Base-by-base conservation (phyloP, 495 filamentous ascomycete species). In the Umbilicaria muhlenbergii region DNA sequence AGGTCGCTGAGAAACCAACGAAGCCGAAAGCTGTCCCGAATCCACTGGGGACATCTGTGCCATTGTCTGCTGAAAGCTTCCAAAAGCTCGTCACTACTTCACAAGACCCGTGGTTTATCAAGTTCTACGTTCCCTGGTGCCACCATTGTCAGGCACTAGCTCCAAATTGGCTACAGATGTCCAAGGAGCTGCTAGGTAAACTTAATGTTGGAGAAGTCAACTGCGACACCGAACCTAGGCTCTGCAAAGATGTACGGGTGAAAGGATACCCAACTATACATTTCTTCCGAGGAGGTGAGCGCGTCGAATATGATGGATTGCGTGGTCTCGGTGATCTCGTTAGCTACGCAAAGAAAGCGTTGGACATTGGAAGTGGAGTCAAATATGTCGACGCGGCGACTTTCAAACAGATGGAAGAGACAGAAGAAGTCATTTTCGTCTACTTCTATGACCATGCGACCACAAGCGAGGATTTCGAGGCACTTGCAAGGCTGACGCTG, bases 41-140 rank as follows among this genome's bases (percentile, higher is more conserved):
- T 50, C 74, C 74, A 8, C 60, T 75, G 36, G 91, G 91, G 14
- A 64, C 67, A 6, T 92, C 86, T 12, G 66, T 82, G 11, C 64
- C 79, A 10, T 73, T 98, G 15, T 81, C 78, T 15, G 78, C 83
- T 17, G 89, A 96, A 56, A 81, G 66, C 47, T 98, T 98, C 67
- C 80, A 89, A 57, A 80, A 74, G 41, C 64, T 77, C 24, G 88
- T 98, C 18, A 93, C 86, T 3, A 81, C 78, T 55, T 84, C 87
- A 0, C 77, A 81, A 36, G 87, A 96, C 37, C 81, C 87, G 13
- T 98, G 91, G 91, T 94, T 98, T 54, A 78, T 98, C 62, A 96
- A 98, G 58, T 96, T 98, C 59, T 96, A 94, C 59, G 88, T 84
- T 19, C 91, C 91, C 1, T 96, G 91, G 91, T 98, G 91, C 58